Conservation (phyloP, 2,329 filamentous ascomycete species). For the Mycosphaerelloides madeirae region DNA sequence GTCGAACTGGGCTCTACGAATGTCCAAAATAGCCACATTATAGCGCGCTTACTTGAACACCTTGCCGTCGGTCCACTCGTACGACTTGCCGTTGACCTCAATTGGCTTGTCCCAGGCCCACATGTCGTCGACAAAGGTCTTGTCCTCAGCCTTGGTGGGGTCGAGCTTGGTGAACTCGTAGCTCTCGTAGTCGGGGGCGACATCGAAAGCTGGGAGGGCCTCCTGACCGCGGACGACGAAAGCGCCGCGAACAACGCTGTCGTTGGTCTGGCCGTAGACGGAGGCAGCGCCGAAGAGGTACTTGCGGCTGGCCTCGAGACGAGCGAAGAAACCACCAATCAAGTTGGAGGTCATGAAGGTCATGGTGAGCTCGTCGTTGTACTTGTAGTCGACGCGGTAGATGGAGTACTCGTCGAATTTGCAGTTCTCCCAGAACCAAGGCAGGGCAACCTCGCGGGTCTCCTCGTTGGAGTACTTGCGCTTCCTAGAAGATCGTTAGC, state of each 20-base stretch:
- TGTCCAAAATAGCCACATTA: too few species aligned
- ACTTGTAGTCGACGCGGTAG: conserved; percentile 96
- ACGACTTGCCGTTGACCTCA: conserved; percentile 77
- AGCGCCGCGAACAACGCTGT: conserved; percentile 86
- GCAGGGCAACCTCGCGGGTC: conserved; percentile 72
- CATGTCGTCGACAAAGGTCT: conserved; percentile 75
- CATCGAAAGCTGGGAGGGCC: conserved; percentile 79
- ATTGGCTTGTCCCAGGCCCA: conserved; percentile 92
- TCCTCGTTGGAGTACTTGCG: conserved; percentile 97
- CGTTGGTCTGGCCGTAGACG: conserved; percentile 84
- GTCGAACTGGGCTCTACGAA: too few species aligned
- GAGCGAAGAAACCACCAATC: conserved; percentile 94
- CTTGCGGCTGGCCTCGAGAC: conserved; percentile 96
- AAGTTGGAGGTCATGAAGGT: conserved; percentile 99
- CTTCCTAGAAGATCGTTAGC: conserved; percentile 51
- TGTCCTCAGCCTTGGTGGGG: conserved; percentile 76
- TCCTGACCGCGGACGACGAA: conserved; percentile 95
- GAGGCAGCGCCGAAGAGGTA: conserved; percentile 88
- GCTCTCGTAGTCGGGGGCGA: conserved; percentile 95
- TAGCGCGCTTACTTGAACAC: conserved; percentile 79
- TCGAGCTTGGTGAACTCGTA: conserved; percentile 97
- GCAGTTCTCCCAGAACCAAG: conserved; percentile 98
- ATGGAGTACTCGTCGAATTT: conserved; percentile 94
- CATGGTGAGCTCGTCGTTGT: conserved; percentile 95
- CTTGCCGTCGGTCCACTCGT: conserved; percentile 85